phyloP scores from a whole-genome alignment of 2,329 filamentous ascomycete genomes.

The Camillea tinctor region DNA sequence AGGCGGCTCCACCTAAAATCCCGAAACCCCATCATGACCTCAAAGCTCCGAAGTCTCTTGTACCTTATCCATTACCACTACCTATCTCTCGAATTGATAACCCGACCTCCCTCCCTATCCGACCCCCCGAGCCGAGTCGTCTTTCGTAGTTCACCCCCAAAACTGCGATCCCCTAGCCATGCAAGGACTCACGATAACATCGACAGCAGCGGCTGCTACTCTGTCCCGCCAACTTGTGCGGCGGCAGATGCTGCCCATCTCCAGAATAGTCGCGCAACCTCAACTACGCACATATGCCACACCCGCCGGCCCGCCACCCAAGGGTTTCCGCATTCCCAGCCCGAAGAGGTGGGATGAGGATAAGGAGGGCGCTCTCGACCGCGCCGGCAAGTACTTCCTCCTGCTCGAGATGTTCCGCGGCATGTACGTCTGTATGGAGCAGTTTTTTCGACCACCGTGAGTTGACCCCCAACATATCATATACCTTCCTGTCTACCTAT shows the following conservation, averaged over 20 bases:
- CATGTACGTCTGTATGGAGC: slow-evolving; percentile 97
- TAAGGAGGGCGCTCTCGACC: slow-evolving; percentile 74
- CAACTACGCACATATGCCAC: slow-evolving; percentile 54
- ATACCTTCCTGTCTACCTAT: background rate
- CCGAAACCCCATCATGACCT: slow-evolving; percentile 28
- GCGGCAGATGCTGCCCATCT: slow-evolving; percentile 26
- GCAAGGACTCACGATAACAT: slow-evolving; percentile 33
- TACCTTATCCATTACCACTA: no score
- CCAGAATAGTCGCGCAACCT: slow-evolving; percentile 33
- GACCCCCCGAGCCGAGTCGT: slow-evolving; percentile 6
- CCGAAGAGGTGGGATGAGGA: slow-evolving; percentile 78
- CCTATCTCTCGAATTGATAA: slow-evolving; percentile 10
- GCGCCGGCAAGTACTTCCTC: slow-evolving; percentile 90
- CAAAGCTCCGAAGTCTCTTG: slow-evolving; percentile 14
- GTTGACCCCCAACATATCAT: slow-evolving; percentile 34
- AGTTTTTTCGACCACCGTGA: slow-evolving; percentile 97
- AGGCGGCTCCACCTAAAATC: slow-evolving; percentile 27
- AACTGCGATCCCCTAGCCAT: slow-evolving; percentile 29
- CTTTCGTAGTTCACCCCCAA: slow-evolving; percentile 12
- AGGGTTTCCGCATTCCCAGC: slow-evolving; percentile 74
- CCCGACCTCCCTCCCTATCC: slow-evolving; percentile 19
- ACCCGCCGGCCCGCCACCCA: slow-evolving; percentile 74
- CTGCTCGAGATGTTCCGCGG: slow-evolving; percentile 93
- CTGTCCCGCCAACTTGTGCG: slow-evolving; percentile 34
- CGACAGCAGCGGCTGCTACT: slow-evolving; percentile 22